Evolutionary conservation across 2,329 filamentous ascomycete genomes (phyloP).

Genomic region (Chrysosporium keratinophilum): DNA sequence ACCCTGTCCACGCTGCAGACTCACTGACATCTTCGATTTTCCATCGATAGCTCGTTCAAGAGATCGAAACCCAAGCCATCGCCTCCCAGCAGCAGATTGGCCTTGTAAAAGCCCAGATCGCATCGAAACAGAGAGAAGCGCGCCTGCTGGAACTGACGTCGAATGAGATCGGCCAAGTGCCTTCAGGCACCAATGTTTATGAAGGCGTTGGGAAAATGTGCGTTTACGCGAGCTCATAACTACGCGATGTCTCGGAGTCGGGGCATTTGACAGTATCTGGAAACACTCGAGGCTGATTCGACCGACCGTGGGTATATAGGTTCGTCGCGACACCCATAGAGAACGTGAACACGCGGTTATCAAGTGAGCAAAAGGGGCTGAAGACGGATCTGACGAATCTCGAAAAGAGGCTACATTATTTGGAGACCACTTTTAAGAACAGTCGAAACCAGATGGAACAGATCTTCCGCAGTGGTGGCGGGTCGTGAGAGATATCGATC

Average conservation of each 20-base stretch:
- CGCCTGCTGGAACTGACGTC: constrained; percentile 80
- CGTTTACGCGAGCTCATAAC: constrained; percentile 22
- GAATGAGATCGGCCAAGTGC: constrained; percentile 65
- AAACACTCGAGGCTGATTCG: not conserved
- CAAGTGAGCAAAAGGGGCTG: constrained; percentile 61
- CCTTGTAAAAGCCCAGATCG: constrained; percentile 73
- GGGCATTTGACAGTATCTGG: too few relatives aligned
- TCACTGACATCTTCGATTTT: constrained; percentile 13
- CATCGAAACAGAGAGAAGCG: constrained; percentile 74
- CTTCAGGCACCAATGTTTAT: constrained; percentile 68
- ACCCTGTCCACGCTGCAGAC: constrained; percentile 4
- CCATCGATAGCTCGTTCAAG: constrained; percentile 63
- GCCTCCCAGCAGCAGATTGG: constrained; percentile 86
- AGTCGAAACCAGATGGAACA: constrained; percentile 83
- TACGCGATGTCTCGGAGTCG: too few relatives aligned
- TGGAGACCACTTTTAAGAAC: constrained; percentile 93
- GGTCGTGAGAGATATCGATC: constrained; percentile 21
- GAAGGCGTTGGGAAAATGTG: constrained; percentile 97
- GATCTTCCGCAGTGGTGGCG: constrained; percentile 56
- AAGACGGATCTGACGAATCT: constrained; percentile 70
- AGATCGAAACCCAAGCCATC: constrained; percentile 83
- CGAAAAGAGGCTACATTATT: constrained; percentile 79
- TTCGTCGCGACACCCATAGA: constrained; percentile 70
- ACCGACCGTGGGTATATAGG: constrained; percentile 46
- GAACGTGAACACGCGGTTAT: constrained; percentile 64